Evolutionary conservation across 495 filamentous ascomycete genomes (phyloP).

Genomic region (Xylaria telfairii): DNA sequence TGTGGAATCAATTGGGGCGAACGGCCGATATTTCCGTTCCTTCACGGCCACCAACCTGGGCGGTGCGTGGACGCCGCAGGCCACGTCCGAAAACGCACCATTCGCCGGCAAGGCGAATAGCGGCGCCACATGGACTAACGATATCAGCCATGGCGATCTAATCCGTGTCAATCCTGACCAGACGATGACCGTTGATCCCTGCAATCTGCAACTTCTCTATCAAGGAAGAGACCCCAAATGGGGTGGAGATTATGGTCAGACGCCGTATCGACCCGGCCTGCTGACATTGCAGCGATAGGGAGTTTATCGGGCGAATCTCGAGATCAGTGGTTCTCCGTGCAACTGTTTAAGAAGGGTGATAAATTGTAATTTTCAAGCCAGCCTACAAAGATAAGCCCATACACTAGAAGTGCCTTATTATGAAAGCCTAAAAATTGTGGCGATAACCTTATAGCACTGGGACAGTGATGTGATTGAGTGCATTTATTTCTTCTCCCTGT

Average conservation of each 20-base stretch:
- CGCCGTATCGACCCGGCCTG: slow-evolving; percentile 60
- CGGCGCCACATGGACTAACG: slow-evolving; percentile 66
- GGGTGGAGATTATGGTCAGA: slow-evolving; percentile 45
- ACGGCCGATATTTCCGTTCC: slow-evolving; percentile 69
- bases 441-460: too few species aligned
- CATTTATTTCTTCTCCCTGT: too few species aligned
- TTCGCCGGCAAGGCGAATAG: slow-evolving; percentile 70
- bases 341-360: neutral
- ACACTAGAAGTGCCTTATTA: neutral
- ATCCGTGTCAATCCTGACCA: slow-evolving; percentile 61
- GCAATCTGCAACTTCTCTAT: slow-evolving; percentile 65
- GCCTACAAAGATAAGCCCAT: neutral
- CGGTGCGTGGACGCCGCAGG: slow-evolving; percentile 62
- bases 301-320: neutral
- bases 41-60: slow-evolving; percentile 61
- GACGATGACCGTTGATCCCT: slow-evolving; percentile 61
- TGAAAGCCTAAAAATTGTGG: neutral
- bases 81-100: slow-evolving; percentile 55
- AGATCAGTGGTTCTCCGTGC: neutral
- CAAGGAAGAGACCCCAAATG: slow-evolving; percentile 53
- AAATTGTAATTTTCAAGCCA: neutral
- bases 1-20: slow-evolving; percentile 62
- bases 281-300: slow-evolving; percentile 52
- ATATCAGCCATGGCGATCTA: slow-evolving; percentile 68
- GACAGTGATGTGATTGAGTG: too few species aligned